Percentiles rank a stretch among this genome's conserved stretches.
phyloP scores from a whole-genome alignment of 164 flowering plant species.

The Stephania japonica region DNA sequence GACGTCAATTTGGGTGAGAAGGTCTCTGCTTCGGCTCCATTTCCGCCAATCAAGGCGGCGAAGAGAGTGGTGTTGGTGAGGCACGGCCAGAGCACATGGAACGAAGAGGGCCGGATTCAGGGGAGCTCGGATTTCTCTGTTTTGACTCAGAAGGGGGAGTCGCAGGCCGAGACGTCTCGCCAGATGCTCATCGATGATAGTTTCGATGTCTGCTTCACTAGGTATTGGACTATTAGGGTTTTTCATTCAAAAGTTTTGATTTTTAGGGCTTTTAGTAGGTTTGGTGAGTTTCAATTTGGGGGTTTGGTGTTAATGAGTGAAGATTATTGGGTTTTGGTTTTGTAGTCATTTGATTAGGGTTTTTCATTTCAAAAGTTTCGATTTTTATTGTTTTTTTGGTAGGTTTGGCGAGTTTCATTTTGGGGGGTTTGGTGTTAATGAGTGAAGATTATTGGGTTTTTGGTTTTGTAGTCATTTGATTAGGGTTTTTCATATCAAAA shows the following conservation, averaged over 20 bases:
- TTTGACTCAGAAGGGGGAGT: constrained; percentile 77
- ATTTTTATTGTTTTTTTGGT: no score
- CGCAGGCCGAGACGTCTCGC: constrained; percentile 90
- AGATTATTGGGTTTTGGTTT: no score
- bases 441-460: no score
- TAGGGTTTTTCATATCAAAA: constrained; percentile 19
- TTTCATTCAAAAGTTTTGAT: no score
- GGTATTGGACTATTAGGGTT: constrained; percentile 23
- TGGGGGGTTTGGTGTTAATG: no score
- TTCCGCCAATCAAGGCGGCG: constrained; percentile 47
- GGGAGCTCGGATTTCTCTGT: constrained; percentile 91
- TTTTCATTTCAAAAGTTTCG: no score
- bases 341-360: no score
- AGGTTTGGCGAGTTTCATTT: no score
- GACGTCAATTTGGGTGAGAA: constrained; percentile 23
- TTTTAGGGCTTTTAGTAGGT: no score
- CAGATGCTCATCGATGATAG: constrained; percentile 73
- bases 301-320: no score
- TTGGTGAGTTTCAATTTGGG: no score
- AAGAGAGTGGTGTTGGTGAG: constrained; percentile 89
- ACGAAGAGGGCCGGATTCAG: constrained; percentile 89
- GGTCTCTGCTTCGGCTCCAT: constrained; percentile 20
- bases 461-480: constrained; percentile 47
- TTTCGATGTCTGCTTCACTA: constrained; percentile 76
- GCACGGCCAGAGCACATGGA: constrained; percentile 99